phyloP scores from a whole-genome alignment of 1,139 yeast genomes.

The Sugiyamaella pinicola region DNA sequence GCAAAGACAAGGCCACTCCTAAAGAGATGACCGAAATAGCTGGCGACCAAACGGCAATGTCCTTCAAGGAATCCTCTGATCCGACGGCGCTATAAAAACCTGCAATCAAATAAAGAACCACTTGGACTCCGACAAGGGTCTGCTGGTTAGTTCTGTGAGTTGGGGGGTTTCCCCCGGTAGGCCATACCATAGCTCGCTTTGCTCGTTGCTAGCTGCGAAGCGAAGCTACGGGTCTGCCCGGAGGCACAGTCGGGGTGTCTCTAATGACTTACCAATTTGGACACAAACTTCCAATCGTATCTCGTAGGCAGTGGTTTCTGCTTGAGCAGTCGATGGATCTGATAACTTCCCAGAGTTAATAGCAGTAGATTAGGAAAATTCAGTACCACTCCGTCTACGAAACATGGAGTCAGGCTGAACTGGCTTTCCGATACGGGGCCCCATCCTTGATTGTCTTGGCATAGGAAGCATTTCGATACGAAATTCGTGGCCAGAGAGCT shows the following conservation, averaged over 20 bases:
- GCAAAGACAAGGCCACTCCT: slow-evolving; percentile 56
- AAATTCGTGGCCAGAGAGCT: slow-evolving; percentile 1
- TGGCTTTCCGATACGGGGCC: slow-evolving; percentile 61
- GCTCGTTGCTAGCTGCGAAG: too few relatives aligned
- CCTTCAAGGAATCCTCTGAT: slow-evolving; percentile 33
- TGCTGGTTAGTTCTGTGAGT: background rate
- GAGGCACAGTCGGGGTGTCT: background rate
- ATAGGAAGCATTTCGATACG: slow-evolving; percentile 29
- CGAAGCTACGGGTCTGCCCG: too few relatives aligned
- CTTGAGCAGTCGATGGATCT: slow-evolving; percentile 41
- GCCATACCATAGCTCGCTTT: too few relatives aligned
- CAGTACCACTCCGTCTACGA: slow-evolving; percentile 69
- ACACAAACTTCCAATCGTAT: slow-evolving; percentile 46
- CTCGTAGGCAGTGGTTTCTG: slow-evolving; percentile 39
- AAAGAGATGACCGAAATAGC: slow-evolving; percentile 48
- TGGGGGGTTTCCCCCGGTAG: slow-evolving; percentile 1
- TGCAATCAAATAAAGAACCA: slow-evolving; percentile 43
- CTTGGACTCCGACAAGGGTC: slow-evolving; percentile 39
- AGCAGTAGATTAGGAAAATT: slow-evolving; percentile 55
- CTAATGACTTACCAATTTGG: slow-evolving; percentile 42
- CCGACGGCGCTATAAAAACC: slow-evolving; percentile 38
- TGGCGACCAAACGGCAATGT: slow-evolving; percentile 51
- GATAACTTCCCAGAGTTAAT: slow-evolving; percentile 56
- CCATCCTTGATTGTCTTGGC: slow-evolving; percentile 66
- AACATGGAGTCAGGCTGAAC: slow-evolving; percentile 79